Evolutionary conservation across 176 grass and related monocot genomes (phyloP).

Genomic region (Metroxylon sagu): DNA sequence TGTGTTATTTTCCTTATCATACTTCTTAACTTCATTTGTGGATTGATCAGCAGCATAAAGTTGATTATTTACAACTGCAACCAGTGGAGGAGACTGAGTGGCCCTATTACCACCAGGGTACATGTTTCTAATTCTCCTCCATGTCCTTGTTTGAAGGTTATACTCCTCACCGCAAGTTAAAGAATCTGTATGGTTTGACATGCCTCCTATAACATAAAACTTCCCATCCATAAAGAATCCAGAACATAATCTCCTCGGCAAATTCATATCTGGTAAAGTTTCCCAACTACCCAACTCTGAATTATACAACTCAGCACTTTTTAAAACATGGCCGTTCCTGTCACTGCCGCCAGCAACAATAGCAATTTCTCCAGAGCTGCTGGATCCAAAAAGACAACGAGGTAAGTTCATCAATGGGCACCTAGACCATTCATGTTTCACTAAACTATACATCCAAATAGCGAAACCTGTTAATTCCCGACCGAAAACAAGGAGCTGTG

Average conservation of each 20-base stretch:
- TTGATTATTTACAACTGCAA: conserved; percentile 91
- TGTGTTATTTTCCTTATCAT: conserved; percentile 70
- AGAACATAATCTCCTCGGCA: conserved; percentile 57
- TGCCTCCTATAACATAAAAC: conserved; percentile 86
- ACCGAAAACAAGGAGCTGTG: conserved; percentile 84
- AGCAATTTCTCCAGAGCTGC: conserved; percentile 62
- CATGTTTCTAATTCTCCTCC: conserved; percentile 75
- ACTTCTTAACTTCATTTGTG: conserved; percentile 77
- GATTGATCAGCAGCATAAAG: conserved; percentile 77
- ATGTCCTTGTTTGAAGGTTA: conserved; percentile 59
- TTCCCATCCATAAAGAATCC: conserved; percentile 96
- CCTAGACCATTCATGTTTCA: conserved; percentile 48
- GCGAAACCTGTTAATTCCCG: conserved; percentile 63
- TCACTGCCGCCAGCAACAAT: conserved; percentile 83
- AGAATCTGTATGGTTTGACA: conserved; percentile 49
- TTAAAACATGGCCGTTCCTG: conserved; percentile 45
- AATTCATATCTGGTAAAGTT: conserved; percentile 69
- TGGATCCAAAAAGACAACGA: conserved; percentile 72
- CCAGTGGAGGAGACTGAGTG: conserved; percentile 69
- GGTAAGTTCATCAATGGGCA: conserved; percentile 70
- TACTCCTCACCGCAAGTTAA: conserved; percentile 89
- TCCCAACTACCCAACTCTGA: conserved; percentile 64
- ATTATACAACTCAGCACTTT: conserved; percentile 75
- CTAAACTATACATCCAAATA: conserved; percentile 86
- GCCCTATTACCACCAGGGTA: conserved; percentile 62